Evolutionary conservation across 208 protist species (phyloP).

Genomic region (Phytomonas sp.): DNA sequence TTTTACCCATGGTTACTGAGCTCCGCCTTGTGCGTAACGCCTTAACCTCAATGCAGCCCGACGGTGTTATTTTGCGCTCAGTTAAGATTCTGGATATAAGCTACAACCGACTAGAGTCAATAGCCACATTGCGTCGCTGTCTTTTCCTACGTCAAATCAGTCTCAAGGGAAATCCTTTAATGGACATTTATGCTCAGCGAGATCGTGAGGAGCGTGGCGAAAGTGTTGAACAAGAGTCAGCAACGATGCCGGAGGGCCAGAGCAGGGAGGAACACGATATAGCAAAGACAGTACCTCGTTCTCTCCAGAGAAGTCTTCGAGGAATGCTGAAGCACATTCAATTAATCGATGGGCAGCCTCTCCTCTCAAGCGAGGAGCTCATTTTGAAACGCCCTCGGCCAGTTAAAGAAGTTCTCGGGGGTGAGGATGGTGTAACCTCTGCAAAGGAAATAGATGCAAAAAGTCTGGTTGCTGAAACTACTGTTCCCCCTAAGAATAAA

Average conservation of each 20-base stretch:
- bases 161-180: conserved; percentile 60
- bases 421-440: background rate
- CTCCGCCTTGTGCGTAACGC: conserved; percentile 68
- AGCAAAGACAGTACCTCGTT: conserved; percentile 4
- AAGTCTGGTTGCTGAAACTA: background rate
- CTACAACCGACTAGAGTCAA: conserved; percentile 42
- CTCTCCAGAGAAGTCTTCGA: conserved; percentile 23
- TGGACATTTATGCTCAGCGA: conserved; percentile 17
- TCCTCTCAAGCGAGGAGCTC: conserved; percentile 13
- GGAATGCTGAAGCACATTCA: conserved; percentile 31
- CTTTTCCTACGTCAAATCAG: conserved; percentile 57
- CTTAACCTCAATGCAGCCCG: conserved; percentile 55
- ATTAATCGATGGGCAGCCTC: conserved; percentile 32
- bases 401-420: conserved; percentile 9
- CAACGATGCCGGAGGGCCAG: background rate
- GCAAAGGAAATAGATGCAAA: background rate
- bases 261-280: background rate
- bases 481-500: background rate
- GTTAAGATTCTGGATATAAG: conserved; percentile 80
- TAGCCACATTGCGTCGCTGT: conserved; percentile 67
- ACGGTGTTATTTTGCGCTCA: conserved; percentile 74
- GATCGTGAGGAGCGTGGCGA: conserved; percentile 14
- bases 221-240: background rate
- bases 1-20: conserved; percentile 69
- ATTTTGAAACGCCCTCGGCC: background rate